phyloP scores from a whole-genome alignment of 306 rosid species.

The Alnus glutinosa region DNA sequence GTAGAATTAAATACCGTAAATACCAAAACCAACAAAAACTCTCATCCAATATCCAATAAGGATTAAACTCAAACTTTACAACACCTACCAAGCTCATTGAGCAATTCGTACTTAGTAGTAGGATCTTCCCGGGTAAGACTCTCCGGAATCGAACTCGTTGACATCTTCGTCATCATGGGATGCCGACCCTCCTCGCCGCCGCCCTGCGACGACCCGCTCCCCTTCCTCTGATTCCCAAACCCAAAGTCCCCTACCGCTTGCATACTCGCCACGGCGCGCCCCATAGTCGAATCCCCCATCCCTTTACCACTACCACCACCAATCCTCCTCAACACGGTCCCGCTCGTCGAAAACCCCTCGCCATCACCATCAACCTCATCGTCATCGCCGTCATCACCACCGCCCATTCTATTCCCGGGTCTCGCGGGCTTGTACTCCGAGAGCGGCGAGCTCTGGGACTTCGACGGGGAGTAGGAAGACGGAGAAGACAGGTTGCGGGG shows the following conservation, averaged over 20 bases:
- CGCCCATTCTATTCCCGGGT: constrained; percentile 34
- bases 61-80: not conserved
- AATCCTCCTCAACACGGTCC: constrained; percentile 62
- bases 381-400: constrained; percentile 27
- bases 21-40: not conserved
- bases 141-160: constrained; percentile 89
- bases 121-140: constrained; percentile 94
- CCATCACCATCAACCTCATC: constrained; percentile 38
- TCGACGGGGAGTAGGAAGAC: constrained; percentile 29
- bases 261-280: constrained; percentile 93
- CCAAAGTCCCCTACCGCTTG: constrained; percentile 72
- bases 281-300: constrained; percentile 58
- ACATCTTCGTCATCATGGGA: constrained; percentile 49
- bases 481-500: constrained; percentile 43
- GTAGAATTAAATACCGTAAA: not conserved
- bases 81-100: constrained; percentile 87
- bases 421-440: constrained; percentile 18
- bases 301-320: constrained; percentile 13
- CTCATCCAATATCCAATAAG: too few species aligned
- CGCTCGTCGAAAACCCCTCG: constrained; percentile 63
- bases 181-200: constrained; percentile 54
- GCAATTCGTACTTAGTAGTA: constrained; percentile 80
- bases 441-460: too few species aligned
- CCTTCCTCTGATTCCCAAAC: constrained; percentile 75
- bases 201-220: constrained; percentile 56